Conservation (phyloP, 129 eudicot genomes). For the Centrapalus pauciflorus region DNA sequence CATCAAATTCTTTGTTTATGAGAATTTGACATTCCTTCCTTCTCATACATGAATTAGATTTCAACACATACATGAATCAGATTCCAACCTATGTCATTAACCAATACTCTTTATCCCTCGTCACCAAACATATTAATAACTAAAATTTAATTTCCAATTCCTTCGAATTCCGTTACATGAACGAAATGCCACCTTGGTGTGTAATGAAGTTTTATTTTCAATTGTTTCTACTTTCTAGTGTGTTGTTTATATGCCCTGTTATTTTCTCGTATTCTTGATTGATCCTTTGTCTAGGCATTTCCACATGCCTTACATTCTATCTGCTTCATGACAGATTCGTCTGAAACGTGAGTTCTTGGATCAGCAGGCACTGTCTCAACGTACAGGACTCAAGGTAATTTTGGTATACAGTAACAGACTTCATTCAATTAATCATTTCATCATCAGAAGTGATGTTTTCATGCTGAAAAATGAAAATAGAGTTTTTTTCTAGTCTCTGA, state of each 20-base stretch:
- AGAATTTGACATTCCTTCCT: too few species aligned
- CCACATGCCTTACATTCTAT: background rate
- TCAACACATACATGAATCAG: too few species aligned
- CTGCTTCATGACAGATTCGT: slow-evolving; percentile 57
- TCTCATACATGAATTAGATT: too few species aligned
- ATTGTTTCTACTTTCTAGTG: background rate
- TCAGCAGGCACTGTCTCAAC: slow-evolving; percentile 40
- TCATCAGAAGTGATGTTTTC: background rate
- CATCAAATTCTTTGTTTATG: too few species aligned
- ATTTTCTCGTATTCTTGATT: background rate
- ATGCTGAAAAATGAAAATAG: slow-evolving; percentile 13
- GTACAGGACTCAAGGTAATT: slow-evolving; percentile 54
- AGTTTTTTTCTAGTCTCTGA: slow-evolving; percentile 47
- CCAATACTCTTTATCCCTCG: too few species aligned
- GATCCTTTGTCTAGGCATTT: background rate
- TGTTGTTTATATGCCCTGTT: background rate
- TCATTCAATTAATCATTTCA: background rate
- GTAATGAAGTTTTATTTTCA: background rate
- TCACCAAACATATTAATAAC: too few species aligned
- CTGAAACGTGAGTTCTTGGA: slow-evolving; percentile 95
- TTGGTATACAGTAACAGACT: slow-evolving; percentile 8
- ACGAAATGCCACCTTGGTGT: too few species aligned
- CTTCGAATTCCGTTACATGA: too few species aligned
- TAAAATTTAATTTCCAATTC: too few species aligned
- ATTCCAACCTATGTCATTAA: too few species aligned